These are phyloP conservation scores for Lodderomyces beijingensis DNA, from an alignment of 1,139 yeast genomes.

Conservation along the genomic window DNA sequence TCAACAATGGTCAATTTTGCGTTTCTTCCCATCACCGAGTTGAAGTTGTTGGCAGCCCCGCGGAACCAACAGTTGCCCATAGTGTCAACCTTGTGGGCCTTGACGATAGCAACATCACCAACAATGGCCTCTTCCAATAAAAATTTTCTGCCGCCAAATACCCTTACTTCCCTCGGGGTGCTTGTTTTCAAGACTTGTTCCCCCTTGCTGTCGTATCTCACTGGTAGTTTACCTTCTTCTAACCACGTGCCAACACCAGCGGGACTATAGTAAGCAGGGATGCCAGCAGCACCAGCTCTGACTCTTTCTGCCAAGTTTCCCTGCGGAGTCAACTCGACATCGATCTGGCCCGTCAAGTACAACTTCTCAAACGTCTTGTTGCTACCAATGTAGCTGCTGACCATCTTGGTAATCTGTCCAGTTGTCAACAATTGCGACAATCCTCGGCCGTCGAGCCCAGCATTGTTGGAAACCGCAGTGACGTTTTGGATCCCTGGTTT, in stretches of 20 bases:
- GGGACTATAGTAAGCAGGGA: slow-evolving; percentile 47
- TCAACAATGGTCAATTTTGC: slow-evolving; percentile 46
- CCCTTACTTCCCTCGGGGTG: slow-evolving; percentile 38
- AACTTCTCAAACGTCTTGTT: slow-evolving; percentile 39
- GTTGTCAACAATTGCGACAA: slow-evolving; percentile 35
- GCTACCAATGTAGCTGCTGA: slow-evolving; percentile 45
- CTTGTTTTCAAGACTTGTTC: slow-evolving; percentile 29
- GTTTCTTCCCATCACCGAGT: slow-evolving; percentile 42
- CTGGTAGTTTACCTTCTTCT: slow-evolving; percentile 45
- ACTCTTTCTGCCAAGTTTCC: slow-evolving; percentile 48
- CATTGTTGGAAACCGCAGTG: slow-evolving; percentile 48
- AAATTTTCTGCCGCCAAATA: slow-evolving; percentile 39
- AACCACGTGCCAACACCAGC: slow-evolving; percentile 52
- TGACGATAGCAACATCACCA: slow-evolving; percentile 46
- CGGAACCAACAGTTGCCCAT: slow-evolving; percentile 46
- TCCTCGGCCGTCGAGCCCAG: slow-evolving; percentile 46
- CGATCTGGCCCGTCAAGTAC: slow-evolving; percentile 41
- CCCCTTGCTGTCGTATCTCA: slow-evolving; percentile 31
- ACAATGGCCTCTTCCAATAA: slow-evolving; percentile 39
- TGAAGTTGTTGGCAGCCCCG: slow-evolving; percentile 46
- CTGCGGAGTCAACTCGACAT: slow-evolving; percentile 46
- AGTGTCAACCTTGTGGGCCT: slow-evolving; percentile 46
- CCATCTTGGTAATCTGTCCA: slow-evolving; percentile 45
- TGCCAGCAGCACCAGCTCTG: slow-evolving; percentile 49
- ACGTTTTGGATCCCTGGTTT: slow-evolving; percentile 29